Evolutionary conservation across 768 basidiomycete genomes (phyloP), one percentile per base, ranked within the genome.

Genomic region (Tulasnella sp.): DNA sequence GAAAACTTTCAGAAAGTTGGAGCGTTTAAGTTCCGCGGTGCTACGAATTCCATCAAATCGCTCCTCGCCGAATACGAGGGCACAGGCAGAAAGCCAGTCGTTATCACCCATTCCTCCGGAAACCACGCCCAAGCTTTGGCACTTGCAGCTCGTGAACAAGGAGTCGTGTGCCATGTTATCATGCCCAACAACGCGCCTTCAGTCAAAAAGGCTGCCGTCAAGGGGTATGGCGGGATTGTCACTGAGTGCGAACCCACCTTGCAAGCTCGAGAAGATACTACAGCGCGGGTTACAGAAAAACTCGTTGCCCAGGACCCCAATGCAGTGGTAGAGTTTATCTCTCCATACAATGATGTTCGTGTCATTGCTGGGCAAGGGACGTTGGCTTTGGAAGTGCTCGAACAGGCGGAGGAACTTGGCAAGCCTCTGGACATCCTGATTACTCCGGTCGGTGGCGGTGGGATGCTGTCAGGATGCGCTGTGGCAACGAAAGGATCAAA

Each of bases 61-160:
- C 80, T 84, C 38, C 79, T 86, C 40, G 75, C 83, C 58, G 56
- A 80, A 44, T 79, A 80, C 2, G 80, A 73, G 12, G 79, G 46
- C 31, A 74, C 56, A 21, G 68, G 56, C 24, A 38, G 36, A 21
- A 10, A 72, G 46, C 38, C 58, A 56, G 79, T 80, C 24, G 86
- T 87, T 12, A 85, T 86, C 81, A 87, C 86, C 6, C 86, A 86
- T 80, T 86, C 85, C 52, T 86, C 82, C 83, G 86, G 86, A 3
- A 87, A 87, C 80, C 86, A 87, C 80, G 86, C 86, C 10, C 86
- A 86, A 44, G 86, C 86, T 10, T 83, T 87, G 3, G 85, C 86
- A 1, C 82, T 86, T 3, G 86, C 86, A 1, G 85, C 86, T 0
- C 83, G 82, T 39, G 83, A 85, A 56, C 82, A 83, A 21, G 84